Evolutionary conservation across 192 early-diverging fungal genomes (phyloP).

Genomic region (Dimargaris cristalligena): DNA sequence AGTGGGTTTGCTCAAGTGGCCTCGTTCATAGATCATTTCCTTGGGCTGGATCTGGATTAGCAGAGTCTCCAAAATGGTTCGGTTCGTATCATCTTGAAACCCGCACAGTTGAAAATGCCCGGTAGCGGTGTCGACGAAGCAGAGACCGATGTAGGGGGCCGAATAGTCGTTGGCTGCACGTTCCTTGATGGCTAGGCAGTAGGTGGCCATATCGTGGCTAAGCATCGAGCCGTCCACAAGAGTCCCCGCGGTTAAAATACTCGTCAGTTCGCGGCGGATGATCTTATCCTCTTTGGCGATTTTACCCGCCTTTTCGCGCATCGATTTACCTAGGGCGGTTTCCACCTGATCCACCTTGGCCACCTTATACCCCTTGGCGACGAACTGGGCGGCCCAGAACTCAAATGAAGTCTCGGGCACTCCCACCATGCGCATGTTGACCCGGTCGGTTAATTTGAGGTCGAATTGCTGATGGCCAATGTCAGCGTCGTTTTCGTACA

Average conservation of each 20-base stretch:
- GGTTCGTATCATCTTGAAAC: constrained; percentile 70
- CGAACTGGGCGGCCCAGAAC: constrained; percentile 88
- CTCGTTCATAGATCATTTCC: constrained; percentile 77
- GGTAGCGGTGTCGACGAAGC: constrained; percentile 91
- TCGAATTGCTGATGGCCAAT: constrained; percentile 94
- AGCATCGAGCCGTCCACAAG: constrained; percentile 76
- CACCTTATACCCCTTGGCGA: constrained; percentile 90
- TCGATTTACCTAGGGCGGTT: constrained; percentile 78
- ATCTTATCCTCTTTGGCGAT: constrained; percentile 50
- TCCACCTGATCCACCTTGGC: constrained; percentile 98
- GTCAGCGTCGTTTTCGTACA: constrained; percentile 98
- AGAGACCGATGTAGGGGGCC: constrained; percentile 55
- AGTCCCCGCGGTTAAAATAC: constrained; percentile 79
- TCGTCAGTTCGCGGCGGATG: constrained; percentile 69
- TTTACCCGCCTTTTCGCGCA: constrained; percentile 50
- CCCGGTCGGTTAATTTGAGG: constrained; percentile 85
- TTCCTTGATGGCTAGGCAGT: constrained; percentile 90
- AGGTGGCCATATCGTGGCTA: constrained; percentile 80
- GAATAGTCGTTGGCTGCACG: constrained; percentile 11
- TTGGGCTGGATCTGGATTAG: constrained; percentile 81
- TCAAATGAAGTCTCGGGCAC: constrained; percentile 91
- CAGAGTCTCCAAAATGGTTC: constrained; percentile 84
- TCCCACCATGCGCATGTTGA: constrained; percentile 98
- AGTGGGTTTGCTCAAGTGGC: constrained; percentile 22
- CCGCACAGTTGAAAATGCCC: constrained; percentile 72